These are phyloP conservation scores for Tephrocybe sp. DNA, from an alignment of 768 basidiomycete species.

Conservation along the genomic window DNA sequence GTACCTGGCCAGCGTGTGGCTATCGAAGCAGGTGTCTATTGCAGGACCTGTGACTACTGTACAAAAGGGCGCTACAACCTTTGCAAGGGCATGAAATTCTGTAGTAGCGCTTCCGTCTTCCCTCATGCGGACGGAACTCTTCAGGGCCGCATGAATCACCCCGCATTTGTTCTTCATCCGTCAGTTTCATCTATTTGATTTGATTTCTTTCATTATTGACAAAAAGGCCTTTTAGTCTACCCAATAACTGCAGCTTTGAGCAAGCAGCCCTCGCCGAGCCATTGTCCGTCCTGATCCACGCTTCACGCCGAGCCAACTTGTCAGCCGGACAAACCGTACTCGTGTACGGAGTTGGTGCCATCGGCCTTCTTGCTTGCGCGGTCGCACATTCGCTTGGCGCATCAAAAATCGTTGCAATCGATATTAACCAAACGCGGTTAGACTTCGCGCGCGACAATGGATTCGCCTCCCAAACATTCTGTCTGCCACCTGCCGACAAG, in stretches of 20 bases:
- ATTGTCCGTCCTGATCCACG: conserved; percentile 84
- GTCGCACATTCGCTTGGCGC: conserved; percentile 76
- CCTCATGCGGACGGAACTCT: conserved; percentile 94
- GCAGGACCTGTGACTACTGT: conserved; percentile 73
- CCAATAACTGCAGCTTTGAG: conserved; percentile 74
- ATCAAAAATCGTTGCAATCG: conserved; percentile 69
- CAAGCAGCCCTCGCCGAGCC: conserved; percentile 91
- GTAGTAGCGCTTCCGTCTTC: conserved; percentile 85
- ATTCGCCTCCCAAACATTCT: conserved; percentile 75
- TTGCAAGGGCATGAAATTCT: conserved; percentile 88
- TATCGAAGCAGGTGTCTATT: conserved; percentile 91
- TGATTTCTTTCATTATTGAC: conserved; percentile 1
- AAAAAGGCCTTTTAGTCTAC: conserved; percentile 62
- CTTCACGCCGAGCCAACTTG: conserved; percentile 45
- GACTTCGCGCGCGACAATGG: conserved; percentile 75
- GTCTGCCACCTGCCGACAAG: conserved; percentile 51
- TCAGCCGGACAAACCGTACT: conserved; percentile 68
- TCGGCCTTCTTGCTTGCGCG: conserved; percentile 87
- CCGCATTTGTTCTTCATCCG: conserved; percentile 84
- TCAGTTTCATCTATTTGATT: conserved; percentile 40
- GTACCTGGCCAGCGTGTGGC: conserved; percentile 85
- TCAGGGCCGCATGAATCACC: conserved; percentile 87
- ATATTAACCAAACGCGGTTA: conserved; percentile 83
- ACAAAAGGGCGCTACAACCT: conserved; percentile 85
- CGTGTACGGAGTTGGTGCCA: conserved; percentile 91